Evolutionary conservation across 306 rosid species (phyloP).

Genomic region (Hylodesmum podocarpum): DNA sequence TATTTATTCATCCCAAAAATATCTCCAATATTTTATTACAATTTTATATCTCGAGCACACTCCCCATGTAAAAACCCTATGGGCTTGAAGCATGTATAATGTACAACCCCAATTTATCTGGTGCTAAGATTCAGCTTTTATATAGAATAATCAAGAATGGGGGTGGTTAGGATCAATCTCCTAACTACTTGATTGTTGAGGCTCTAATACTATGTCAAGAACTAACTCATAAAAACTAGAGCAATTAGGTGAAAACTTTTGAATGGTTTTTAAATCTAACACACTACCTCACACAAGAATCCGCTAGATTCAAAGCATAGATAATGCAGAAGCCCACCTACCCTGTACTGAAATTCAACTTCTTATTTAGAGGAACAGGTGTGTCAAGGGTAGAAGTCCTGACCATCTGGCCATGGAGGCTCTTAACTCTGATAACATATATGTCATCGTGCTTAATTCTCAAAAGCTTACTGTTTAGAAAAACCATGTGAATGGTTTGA

Average conservation of each 20-base stretch:
- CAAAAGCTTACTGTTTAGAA: background rate
- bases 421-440: background rate
- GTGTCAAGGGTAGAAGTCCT: background rate
- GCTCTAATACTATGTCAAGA: background rate
- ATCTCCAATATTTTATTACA: background rate
- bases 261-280: background rate
- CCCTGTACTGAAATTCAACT: background rate
- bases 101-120: background rate
- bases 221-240: background rate
- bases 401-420: background rate
- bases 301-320: background rate
- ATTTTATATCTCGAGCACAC: background rate
- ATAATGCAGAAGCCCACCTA: background rate
- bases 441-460: background rate
- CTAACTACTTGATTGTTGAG: background rate
- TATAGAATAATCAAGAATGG: background rate
- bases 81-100: background rate
- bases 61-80: background rate
- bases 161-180: background rate
- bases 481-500: background rate
- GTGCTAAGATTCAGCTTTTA: background rate
- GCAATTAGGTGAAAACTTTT: background rate
- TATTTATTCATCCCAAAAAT: background rate
- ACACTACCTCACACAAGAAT: background rate
- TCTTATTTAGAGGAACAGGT: background rate